These are phyloP conservation scores for Rugiboletus extremiorientalis DNA, from an alignment of 1,284 basidiomycete species.

Conservation along the genomic window DNA sequence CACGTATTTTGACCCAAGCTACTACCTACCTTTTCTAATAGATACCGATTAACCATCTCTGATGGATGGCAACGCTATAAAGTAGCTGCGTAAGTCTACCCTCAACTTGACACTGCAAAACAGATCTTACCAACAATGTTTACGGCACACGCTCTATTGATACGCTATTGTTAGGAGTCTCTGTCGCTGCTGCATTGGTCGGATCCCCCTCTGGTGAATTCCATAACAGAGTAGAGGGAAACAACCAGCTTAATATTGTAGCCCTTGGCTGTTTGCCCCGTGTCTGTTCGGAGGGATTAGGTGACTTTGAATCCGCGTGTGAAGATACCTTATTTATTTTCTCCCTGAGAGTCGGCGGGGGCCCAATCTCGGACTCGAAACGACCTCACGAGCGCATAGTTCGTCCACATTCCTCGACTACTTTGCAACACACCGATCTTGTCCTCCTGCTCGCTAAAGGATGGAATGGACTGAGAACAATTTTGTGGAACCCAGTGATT, in stretches of 20 bases:
- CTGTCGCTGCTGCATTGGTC: neutral
- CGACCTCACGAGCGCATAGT: neutral
- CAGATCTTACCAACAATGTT: neutral
- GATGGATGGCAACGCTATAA: neutral
- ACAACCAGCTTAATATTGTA: too few relatives aligned
- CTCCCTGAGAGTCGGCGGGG: neutral
- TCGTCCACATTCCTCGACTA: neutral
- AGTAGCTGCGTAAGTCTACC: neutral
- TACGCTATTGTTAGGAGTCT: neutral
- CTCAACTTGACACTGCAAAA: neutral
- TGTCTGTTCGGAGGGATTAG: neutral
- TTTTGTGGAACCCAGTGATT: slow-evolving; percentile 4
- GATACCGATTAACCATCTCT: slow-evolving; percentile 1
- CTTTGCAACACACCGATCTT: neutral
- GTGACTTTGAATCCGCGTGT: slow-evolving; percentile 2
- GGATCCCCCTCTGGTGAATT: neutral
- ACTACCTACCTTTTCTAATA: too few relatives aligned
- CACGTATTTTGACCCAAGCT: too few relatives aligned
- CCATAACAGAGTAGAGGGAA: too few relatives aligned
- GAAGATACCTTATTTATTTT: neutral
- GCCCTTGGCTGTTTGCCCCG: neutral
- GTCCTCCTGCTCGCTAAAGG: neutral
- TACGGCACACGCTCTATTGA: neutral
- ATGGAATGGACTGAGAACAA: slow-evolving; percentile 4
- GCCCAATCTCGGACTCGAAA: neutral